Evolutionary conservation across 2,329 filamentous ascomycete genomes (phyloP).

Genomic region (Colletotrichum sp.): DNA sequence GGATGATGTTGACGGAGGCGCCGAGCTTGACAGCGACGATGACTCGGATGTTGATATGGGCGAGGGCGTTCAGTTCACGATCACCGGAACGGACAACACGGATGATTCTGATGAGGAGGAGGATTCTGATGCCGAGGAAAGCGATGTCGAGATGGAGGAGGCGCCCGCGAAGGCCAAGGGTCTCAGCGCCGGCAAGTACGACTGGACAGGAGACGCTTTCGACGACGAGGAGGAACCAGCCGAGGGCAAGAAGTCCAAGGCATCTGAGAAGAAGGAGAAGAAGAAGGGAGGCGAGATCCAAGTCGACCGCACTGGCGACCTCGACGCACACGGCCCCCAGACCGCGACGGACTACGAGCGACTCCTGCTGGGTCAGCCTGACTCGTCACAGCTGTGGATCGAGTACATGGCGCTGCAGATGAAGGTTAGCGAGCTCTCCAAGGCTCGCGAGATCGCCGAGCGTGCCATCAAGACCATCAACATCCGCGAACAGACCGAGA

Average conservation of each 20-base stretch:
- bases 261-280: constrained; percentile 56
- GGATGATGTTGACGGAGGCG: constrained; percentile 52
- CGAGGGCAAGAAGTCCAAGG: constrained; percentile 28
- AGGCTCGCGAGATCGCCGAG: constrained; percentile 88
- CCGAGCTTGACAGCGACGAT: constrained; percentile 45
- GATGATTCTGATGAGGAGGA: constrained; percentile 44
- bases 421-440: constrained; percentile 85
- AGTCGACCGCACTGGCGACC: constrained; percentile 88
- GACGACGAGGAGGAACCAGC: constrained; percentile 60
- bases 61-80: constrained; percentile 47
- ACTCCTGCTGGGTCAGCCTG: constrained; percentile 87
- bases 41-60: constrained; percentile 54
- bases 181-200: constrained; percentile 72
- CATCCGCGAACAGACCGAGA: constrained; percentile 89
- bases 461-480: constrained; percentile 91
- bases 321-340: constrained; percentile 88
- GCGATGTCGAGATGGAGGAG: constrained; percentile 48
- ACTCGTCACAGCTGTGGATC: constrained; percentile 94
- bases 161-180: constrained; percentile 29
- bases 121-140: constrained; percentile 43
- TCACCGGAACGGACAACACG: constrained; percentile 47
- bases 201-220: constrained; percentile 81
- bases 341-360: constrained; percentile 93
- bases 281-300: constrained; percentile 79
- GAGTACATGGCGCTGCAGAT: constrained; percentile 99